Evolutionary conservation across 2,329 filamentous ascomycete species (phyloP).

Genomic region (Hypoxylon sp.): DNA sequence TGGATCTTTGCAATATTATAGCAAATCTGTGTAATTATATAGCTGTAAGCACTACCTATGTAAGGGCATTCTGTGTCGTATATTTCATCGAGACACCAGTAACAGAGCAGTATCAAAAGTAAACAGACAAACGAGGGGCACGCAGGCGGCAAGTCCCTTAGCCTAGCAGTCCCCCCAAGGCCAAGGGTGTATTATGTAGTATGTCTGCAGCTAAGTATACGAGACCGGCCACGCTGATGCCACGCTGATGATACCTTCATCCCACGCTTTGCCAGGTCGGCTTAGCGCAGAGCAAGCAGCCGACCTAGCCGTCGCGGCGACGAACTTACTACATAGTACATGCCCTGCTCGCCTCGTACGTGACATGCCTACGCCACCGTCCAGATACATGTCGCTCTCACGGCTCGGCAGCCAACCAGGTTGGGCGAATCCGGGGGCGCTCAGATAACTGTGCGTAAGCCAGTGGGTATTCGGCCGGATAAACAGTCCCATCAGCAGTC

Average conservation of each 20-base stretch:
- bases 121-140: slow-evolving; percentile 8
- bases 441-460: slow-evolving; percentile 37
- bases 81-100: too few species aligned
- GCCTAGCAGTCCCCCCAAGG: too few species aligned
- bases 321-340: slow-evolving; percentile 16
- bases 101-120: too few species aligned
- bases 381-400: slow-evolving; percentile 31
- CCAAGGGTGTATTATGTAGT: too few species aligned
- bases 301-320: slow-evolving; percentile 35
- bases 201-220: too few species aligned
- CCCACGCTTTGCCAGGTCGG: slow-evolving; percentile 10
- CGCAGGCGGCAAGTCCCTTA: too few species aligned
- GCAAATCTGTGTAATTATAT: too few species aligned
- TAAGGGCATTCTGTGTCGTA: too few species aligned
- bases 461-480: slow-evolving; percentile 38
- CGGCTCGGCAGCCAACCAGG: slow-evolving; percentile 33
- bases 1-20: background rate
- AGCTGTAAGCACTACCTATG: too few species aligned
- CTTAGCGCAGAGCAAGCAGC: slow-evolving; percentile 28
- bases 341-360: too few species aligned
- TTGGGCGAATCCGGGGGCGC: slow-evolving; percentile 21
- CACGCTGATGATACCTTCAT: slow-evolving; percentile 19
- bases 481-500: slow-evolving; percentile 36
- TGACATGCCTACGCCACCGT: slow-evolving; percentile 8
- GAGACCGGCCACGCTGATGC: slow-evolving; percentile 23